Base-by-base conservation (phyloP, 176 grass and related monocot species). In the Panicum miliaceum region DNA sequence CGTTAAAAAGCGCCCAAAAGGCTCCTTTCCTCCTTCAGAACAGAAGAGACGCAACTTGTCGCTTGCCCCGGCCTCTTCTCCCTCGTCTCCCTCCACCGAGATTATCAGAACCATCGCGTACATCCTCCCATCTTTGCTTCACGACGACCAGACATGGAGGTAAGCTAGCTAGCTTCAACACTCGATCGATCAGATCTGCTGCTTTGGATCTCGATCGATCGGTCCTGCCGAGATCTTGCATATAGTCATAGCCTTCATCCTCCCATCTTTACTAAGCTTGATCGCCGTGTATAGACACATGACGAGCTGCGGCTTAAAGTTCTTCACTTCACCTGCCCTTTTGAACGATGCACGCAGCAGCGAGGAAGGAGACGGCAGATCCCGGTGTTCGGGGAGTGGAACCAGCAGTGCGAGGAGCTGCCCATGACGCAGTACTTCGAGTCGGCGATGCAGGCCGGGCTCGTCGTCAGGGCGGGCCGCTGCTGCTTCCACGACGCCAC, bases 311-410 rank as follows among this genome's bases (percentile, higher is more conserved):
- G 29, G 29, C 2, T 32, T 32, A 32, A 32, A 32, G 29, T 32
- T 32, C 29, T 5, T 47, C 47, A 50, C 13, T 43, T 47, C 6
- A 1, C 16, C 26, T 72, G 29, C 26, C 54, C 3, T 50, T 35
- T 51, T 18, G 3, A 23, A 13, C 12, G 64, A 60, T 70, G 72
- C 25, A 82, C 59, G 71, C 41, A 83, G 82, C 77, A 80, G 63
- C 78, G 71, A 23, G 82, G 64, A 6, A 81, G 82, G 87, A 19
- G 88, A 7, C 18, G 51, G 42, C 47, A 46, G 11, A 79, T 93
- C 75, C 88, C 86, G 26, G 86, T 85, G 11, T 88, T 88, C 34
- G 78, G 92, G 7, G 69, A 84, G 67, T 94, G 92, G 92, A 89
- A 94, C 50, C 82, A 94, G 56, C 78, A 74, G n/a, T 47, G 64